Percentiles rank a stretch among this genome's conserved stretches.
phyloP scores from a whole-genome alignment of 2,329 filamentous ascomycete species.

The Cordyceps cicadae region DNA sequence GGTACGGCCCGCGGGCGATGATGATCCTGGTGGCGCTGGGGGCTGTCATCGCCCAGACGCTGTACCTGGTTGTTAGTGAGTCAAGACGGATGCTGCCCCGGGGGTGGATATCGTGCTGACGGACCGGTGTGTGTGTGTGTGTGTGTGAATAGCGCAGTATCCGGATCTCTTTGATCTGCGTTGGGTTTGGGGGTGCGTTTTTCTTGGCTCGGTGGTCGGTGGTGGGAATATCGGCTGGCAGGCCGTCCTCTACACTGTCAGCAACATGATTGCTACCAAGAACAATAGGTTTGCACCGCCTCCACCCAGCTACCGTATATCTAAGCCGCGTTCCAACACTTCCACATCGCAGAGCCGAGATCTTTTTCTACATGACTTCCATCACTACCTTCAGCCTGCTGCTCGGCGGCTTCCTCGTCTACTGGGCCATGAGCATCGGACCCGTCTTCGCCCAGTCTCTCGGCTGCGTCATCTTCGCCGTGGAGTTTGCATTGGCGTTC shows the following conservation, averaged over 20 bases:
- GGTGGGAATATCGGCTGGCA: slow-evolving; percentile 2
- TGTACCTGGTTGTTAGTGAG: neutral
- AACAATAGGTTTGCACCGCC: neutral
- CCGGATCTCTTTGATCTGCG: neutral
- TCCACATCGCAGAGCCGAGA: neutral
- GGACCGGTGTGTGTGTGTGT: too few species aligned
- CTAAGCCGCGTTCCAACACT: too few species aligned
- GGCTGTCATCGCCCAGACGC: neutral
- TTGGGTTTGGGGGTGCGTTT: neutral
- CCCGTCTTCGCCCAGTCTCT: slow-evolving; percentile 1
- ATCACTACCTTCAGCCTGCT: neutral
- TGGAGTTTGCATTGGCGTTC: neutral
- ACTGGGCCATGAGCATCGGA: slow-evolving; percentile 2
- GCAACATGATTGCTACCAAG: slow-evolving; percentile 1
- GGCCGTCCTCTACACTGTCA: neutral
- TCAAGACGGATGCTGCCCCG: neutral
- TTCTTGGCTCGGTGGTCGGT: neutral
- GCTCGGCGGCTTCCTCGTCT: neutral
- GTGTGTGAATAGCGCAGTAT: neutral
- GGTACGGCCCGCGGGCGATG: neutral
- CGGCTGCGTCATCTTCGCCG: neutral
- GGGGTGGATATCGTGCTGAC: neutral
- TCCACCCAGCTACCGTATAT: neutral
- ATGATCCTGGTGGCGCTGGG: neutral
- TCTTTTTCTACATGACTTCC: slow-evolving; percentile 5